Conservation (phyloP, 345 rosid genomes). For the Citrus glauca region DNA sequence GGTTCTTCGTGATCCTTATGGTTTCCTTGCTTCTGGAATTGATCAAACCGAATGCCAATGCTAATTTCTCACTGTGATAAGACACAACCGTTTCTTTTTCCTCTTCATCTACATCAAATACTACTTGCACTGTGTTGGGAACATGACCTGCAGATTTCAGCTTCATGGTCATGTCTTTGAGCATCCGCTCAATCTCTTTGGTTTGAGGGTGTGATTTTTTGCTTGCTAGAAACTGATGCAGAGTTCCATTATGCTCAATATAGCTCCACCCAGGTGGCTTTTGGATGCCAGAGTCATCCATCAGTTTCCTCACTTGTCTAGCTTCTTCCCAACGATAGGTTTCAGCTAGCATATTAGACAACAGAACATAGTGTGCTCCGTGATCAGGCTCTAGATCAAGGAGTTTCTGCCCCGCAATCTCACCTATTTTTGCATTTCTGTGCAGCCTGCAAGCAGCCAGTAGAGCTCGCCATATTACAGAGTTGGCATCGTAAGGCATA, state of each 20-base stretch:
- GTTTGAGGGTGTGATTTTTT: slow-evolving; percentile 22
- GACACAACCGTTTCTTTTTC: slow-evolving; percentile 34
- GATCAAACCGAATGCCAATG: slow-evolving; percentile 4
- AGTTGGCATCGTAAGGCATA: slow-evolving; percentile 54
- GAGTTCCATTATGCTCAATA: slow-evolving; percentile 25
- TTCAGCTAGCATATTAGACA: slow-evolving; percentile 32
- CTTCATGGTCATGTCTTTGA: slow-evolving; percentile 26
- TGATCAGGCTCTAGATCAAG: slow-evolving; percentile 32
- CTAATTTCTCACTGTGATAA: slow-evolving; percentile 46
- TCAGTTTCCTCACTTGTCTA: slow-evolving; percentile 28
- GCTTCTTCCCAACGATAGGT: slow-evolving; percentile 34
- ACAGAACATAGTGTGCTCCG: slow-evolving; percentile 30
- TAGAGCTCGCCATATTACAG: slow-evolving; percentile 42
- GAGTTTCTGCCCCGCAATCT: slow-evolving; percentile 25
- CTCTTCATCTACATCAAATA: slow-evolving; percentile 40
- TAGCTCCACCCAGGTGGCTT: slow-evolving; percentile 38
- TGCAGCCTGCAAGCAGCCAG: slow-evolving; percentile 40
- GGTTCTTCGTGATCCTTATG: slow-evolving; percentile 41
- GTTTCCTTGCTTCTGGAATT: slow-evolving; percentile 4
- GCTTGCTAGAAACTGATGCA: slow-evolving; percentile 26
- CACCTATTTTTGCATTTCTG: slow-evolving; percentile 27
- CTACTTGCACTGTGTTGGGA: slow-evolving; percentile 23
- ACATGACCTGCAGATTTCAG: slow-evolving; percentile 33
- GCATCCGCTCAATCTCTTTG: slow-evolving; percentile 24
- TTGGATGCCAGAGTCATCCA: slow-evolving; percentile 31